Evolutionary conservation across 1,284 basidiomycete genomes (phyloP), one percentile per base, ranked within the genome.

Genomic region (Coniferiporia weirii): DNA sequence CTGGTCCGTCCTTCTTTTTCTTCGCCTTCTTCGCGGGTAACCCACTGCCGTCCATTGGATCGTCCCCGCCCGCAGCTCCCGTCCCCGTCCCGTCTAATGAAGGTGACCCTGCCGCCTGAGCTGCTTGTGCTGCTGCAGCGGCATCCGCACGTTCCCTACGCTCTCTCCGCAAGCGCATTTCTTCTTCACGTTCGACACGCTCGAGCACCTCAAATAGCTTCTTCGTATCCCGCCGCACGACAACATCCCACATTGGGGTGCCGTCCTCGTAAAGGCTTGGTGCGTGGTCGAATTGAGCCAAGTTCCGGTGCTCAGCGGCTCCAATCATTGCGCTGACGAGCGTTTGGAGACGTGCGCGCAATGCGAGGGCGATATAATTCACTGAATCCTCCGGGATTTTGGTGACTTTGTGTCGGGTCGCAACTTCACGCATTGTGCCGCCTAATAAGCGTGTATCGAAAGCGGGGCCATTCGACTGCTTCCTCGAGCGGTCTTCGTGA

Each of bases 1-100:
- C 89, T 0, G 90, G 89, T 0, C 90, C 90, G 34, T 90, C 87
- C 70, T 88, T 89, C 69, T 91, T 91, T 71, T 85, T 82, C 73
- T 92, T 91, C 45, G 66, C 64, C 76, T 89, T 90, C 76, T 90
- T 91, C 57, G 77, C 75, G 50, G 80, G 73, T 35, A 76, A 79
- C n/a, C 76, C 79, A 45, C 73, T 80, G 3, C 76, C 79, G 9
- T 78, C 68, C 40, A 64, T 60, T 56, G 62, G 52, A 63, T 69
- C 68, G 65, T 71, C 67, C 63, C 65, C 60, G 48, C 68, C 66
- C 60, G 66, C 51, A 43, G 64, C 63, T 19, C 62, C 64, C 35
- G 79, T 79, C 7, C 38, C 56, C 12, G 38, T 36, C n/a, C 56
- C 56, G 32, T 74, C 75, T 40, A 49, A 44, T n/a, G 66, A 65